These are phyloP conservation scores for Carex kokanica DNA, from an alignment of 176 grass and related monocot genomes.

Conservation along the genomic window DNA sequence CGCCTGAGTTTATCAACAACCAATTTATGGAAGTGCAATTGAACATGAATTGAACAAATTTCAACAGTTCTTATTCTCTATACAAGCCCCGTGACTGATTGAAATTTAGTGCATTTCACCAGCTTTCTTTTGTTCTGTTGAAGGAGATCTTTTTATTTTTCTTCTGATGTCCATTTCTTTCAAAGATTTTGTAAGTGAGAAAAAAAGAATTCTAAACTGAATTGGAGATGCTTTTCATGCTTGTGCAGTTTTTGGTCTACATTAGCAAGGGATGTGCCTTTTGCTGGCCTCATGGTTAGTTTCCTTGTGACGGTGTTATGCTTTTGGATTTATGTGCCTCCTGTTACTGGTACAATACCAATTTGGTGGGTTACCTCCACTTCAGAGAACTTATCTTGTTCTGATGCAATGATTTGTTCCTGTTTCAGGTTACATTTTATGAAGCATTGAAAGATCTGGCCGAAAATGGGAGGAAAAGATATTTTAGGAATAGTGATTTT, in stretches of 20 bases:
- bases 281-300: conserved; percentile 93
- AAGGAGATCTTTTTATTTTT: conserved; percentile 1
- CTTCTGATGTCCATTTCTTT: conserved; percentile 15
- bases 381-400: conserved; percentile 4
- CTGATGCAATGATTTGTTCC: not conserved
- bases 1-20: not conserved
- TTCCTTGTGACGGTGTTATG: conserved; percentile 4
- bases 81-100: not conserved
- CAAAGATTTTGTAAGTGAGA: not conserved
- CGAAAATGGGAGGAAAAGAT: conserved; percentile 54
- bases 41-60: not conserved
- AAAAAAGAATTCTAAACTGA: not conserved
- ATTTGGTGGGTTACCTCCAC: conserved; percentile 8
- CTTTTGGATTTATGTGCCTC: conserved; percentile 4
- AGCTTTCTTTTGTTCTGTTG: not conserved
- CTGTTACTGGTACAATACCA: not conserved
- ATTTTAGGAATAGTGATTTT: conserved; percentile 53
- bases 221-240: not conserved
- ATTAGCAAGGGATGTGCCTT: conserved; percentile 94
- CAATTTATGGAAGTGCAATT: not conserved
- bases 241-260: conserved; percentile 85
- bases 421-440: conserved; percentile 78
- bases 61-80: not conserved
- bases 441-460: conserved; percentile 73
- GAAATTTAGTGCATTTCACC: conserved; percentile 1